Base-by-base conservation (phyloP, 805 yeast genomes). In the Zygoascus tannicola region DNA sequence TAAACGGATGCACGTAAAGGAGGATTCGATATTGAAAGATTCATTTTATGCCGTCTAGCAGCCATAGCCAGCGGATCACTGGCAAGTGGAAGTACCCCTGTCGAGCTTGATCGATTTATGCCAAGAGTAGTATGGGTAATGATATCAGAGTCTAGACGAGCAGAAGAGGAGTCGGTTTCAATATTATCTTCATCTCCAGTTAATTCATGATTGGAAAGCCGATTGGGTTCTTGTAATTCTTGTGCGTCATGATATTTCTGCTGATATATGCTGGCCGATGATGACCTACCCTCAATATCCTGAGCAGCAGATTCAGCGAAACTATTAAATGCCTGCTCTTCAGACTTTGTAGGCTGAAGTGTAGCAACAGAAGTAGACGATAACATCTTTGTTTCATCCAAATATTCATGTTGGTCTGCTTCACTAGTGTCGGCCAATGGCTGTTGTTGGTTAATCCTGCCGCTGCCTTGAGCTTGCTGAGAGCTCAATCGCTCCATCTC, bases 1-100 rank as follows among this genome's bases (percentile, higher is more conserved):
- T 44, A 44, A 1, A 49, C 21, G 16, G 50, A 46, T 5, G 48
- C 41, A 7, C 52, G 37, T 5, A 44, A 37, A 4, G 32, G 44
- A 3, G 41, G 26, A 12, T 28, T 33, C 4, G 45, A 34, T 16
- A 22, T 22, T 15, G 40, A 20, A 21, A 28, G 40, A 19, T 20
- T 23, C 32, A 32, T 38, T 15, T 37, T 28, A 22, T 35, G 38
- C n/a, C 42, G 43, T 12, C 40, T 32, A 5, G 42, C 44, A 21
- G 39, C 47, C 33, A 40, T 15, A 16, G 33, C 10, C 14, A 33
- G 43, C 15, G 37, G 50, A 33, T 44, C 47, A 14, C 35, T 32
- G 35, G 42, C 19, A 3, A n/a, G 12, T 26, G 30, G 30, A 12
- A 26, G 7, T 26, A 26, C 30, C 7, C 30, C 30, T 26, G 7